Percentiles rank a stretch among this genome's conserved stretches.
These are phyloP conservation scores for Vitis labrusca DNA, from an alignment of 164 flowering plant genomes.

Conservation along the genomic window DNA sequence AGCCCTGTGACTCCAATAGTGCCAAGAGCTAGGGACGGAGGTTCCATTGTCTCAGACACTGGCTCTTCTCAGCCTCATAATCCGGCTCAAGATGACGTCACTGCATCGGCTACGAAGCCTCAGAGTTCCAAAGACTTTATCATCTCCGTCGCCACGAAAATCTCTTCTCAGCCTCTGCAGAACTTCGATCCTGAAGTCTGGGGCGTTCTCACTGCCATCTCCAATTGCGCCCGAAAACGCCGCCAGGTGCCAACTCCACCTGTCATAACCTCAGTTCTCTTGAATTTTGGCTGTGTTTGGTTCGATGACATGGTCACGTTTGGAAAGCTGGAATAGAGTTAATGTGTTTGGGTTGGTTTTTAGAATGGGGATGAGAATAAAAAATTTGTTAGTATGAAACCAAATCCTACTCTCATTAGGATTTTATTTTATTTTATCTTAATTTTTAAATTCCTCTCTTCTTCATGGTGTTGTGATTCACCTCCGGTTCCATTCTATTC, in stretches of 20 bases:
- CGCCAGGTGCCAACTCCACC: constrained; percentile 48
- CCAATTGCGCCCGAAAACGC: constrained; percentile 74
- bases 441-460: too few species aligned
- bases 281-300: background rate
- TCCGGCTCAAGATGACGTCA: constrained; percentile 1
- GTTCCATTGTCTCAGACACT: background rate
- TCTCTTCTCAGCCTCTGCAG: constrained; percentile 69
- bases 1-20: constrained; percentile 1
- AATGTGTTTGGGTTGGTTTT: too few species aligned
- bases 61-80: constrained; percentile 6
- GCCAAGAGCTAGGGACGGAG: background rate
- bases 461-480: too few species aligned
- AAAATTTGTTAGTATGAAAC: too few species aligned
- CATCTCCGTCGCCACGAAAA: constrained; percentile 55
- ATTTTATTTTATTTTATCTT: too few species aligned
- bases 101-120: constrained; percentile 7
- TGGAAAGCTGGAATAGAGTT: too few species aligned
- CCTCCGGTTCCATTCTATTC: too few species aligned
- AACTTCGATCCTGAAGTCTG: constrained; percentile 69
- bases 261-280: background rate
- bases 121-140: constrained; percentile 39
- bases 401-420: too few species aligned
- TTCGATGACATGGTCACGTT: too few species aligned
- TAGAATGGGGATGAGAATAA: too few species aligned
- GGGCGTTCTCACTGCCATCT: constrained; percentile 95